These are phyloP conservation scores for Colletotrichum sp. DNA, from an alignment of 2,329 filamentous ascomycete genomes.

Conservation along the genomic window DNA sequence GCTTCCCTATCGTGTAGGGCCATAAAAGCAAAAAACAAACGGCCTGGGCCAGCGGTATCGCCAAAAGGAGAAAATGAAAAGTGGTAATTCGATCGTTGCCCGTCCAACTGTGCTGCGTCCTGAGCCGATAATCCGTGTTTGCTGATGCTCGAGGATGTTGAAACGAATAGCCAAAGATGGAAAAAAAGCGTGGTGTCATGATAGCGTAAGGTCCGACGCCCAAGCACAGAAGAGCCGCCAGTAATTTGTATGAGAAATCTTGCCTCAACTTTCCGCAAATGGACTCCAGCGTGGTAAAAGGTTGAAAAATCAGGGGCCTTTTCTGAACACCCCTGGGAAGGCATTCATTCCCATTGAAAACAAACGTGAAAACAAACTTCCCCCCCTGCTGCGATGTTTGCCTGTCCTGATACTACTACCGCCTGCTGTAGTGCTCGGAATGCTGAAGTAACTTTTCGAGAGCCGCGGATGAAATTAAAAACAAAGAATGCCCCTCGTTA, in stretches of 20 bases:
- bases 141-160: neutral
- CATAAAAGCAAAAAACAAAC: neutral
- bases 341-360: neutral
- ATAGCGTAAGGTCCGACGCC: slow-evolving; percentile 4
- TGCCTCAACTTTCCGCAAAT: neutral
- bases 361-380: neutral
- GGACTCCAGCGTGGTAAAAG: neutral
- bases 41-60: neutral
- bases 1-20: neutral
- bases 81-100: neutral
- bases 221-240: neutral
- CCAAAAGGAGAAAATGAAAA: neutral
- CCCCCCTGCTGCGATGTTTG: neutral
- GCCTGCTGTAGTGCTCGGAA: neutral
- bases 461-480: slow-evolving; percentile 5
- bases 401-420: neutral
- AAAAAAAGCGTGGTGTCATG: slow-evolving; percentile 8
- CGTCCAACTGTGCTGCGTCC: neutral
- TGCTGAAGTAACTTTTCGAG: slow-evolving; percentile 12
- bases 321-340: neutral
- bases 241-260: neutral
- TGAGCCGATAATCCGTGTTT: neutral
- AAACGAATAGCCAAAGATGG: neutral
- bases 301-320: neutral
- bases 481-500: neutral